phyloP scores from a whole-genome alignment of 169 alveolate genomes.

The Fabrea salina region DNA sequence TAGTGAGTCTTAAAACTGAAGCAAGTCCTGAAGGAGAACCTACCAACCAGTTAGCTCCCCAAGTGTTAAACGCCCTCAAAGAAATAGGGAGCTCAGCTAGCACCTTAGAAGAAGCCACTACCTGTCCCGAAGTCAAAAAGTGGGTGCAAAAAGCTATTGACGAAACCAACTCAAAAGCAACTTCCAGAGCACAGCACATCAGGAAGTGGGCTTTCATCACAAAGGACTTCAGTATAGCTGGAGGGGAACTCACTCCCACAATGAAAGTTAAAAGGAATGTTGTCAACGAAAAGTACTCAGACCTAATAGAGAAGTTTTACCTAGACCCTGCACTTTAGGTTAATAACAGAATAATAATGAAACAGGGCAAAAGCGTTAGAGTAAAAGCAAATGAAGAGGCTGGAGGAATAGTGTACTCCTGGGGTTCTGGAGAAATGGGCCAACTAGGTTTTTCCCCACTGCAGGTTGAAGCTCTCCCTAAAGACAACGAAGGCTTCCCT shows the following conservation, averaged over 20 bases:
- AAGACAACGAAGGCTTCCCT: slow-evolving; percentile 60
- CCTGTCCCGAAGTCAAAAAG: slow-evolving; percentile 34
- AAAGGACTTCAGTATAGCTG: slow-evolving; percentile 67
- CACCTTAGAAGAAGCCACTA: slow-evolving; percentile 57
- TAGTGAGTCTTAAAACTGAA: slow-evolving; percentile 65
- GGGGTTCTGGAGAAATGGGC: slow-evolving; percentile 75
- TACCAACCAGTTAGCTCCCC: slow-evolving; percentile 33
- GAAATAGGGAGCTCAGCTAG: slow-evolving; percentile 18
- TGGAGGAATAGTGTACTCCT: slow-evolving; percentile 55
- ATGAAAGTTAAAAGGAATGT: slow-evolving; percentile 72
- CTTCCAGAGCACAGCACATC: slow-evolving; percentile 76
- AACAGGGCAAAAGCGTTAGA: too few species aligned
- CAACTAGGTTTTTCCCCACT: slow-evolving; percentile 46
- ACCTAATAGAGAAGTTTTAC: slow-evolving; percentile 65
- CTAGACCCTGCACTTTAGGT: slow-evolving; percentile 45
- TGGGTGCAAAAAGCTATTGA: slow-evolving; percentile 47
- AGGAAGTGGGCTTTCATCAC: slow-evolving; percentile 61
- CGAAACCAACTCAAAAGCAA: slow-evolving; percentile 52
- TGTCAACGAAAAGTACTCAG: slow-evolving; percentile 55
- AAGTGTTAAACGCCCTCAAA: slow-evolving; percentile 20
- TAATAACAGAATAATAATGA: too few species aligned
- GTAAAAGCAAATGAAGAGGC: too few species aligned
- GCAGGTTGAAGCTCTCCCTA: slow-evolving; percentile 42
- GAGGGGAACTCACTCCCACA: slow-evolving; percentile 86
- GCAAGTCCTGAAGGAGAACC: slow-evolving; percentile 47